Evolutionary conservation across 768 basidiomycete species (phyloP), one percentile per base, ranked within the genome.

Genomic region (Suillus spraguei): DNA sequence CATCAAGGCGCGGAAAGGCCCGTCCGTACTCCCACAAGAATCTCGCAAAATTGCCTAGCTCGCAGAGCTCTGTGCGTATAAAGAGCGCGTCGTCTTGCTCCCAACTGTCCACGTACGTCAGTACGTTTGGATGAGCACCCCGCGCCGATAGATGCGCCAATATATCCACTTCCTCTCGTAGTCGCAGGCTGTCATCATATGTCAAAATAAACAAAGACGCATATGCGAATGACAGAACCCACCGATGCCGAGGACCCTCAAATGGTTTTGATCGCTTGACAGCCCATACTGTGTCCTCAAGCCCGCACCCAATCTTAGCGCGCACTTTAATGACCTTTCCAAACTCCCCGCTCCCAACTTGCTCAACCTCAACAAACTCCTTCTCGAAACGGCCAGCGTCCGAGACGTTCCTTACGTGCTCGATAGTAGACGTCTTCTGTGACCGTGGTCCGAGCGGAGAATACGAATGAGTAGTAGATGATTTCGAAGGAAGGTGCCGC

Each of bases 211-310:
- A 58, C 49, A 50, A 52, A 52, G 47, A n/a, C 20, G 14, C 2
- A 60, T 41, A 5, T 11, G 22, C 24, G 60, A 20, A 55, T 22
- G 13, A 28, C 20, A 35, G 60, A 62, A 42, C 87, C 70, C 74
- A 96, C 92, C 97, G 84, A 78, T 97, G 96, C 76, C 91, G 90
- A 46, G 84, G 85, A 33, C 97, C 97, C 71, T 95, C 92, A 68
- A 97, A 96, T 38, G 87, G 84, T 79, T 96, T 95, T 36, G 94
- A 96, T 74, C 92, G 91, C 82, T 99, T 99, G 71, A 99, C 87
- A 11, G 97, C 97, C 74, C 84, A 96, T 39, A 93, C 76, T 55
- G 78, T 77, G 41, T 84, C 79, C 65, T 82, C 77, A 10, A 58
- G 24, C 17, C 17, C 55, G 24, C 56, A 38, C 64, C 78, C 80